phyloP scores from a whole-genome alignment of 176 grass and related monocot genomes.

The Canna indica region DNA sequence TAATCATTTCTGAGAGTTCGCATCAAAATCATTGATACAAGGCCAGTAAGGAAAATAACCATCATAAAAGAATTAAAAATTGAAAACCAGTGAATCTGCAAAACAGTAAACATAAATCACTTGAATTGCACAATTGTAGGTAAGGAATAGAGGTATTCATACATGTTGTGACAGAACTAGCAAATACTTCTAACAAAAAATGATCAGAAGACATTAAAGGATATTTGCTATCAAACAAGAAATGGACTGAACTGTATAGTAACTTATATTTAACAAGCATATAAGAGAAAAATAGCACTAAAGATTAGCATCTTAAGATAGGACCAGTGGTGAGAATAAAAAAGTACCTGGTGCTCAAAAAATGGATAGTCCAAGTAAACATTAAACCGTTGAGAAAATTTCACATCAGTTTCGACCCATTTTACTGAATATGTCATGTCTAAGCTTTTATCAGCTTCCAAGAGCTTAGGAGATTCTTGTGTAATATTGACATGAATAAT shows the following conservation, averaged over 20 bases:
- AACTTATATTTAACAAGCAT: background rate
- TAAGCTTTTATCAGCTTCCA: constrained; percentile 83
- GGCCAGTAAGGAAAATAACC: constrained; percentile 98
- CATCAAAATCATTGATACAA: constrained; percentile 99
- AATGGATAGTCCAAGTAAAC: constrained; percentile 98
- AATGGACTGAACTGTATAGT: background rate
- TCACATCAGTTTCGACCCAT: constrained; percentile 80
- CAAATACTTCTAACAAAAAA: background rate
- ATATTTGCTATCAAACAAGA: background rate
- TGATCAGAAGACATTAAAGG: background rate
- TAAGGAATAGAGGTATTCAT: background rate
- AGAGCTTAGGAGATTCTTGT: constrained; percentile 83
- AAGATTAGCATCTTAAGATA: background rate
- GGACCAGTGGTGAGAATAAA: background rate
- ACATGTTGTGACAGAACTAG: background rate
- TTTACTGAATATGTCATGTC: constrained; percentile 94
- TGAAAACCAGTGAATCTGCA: constrained; percentile 99
- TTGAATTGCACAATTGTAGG: background rate
- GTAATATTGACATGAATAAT: constrained; percentile 99
- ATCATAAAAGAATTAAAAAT: constrained; percentile 99
- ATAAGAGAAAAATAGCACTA: background rate
- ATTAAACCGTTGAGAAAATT: constrained; percentile 83
- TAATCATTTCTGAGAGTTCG: constrained; percentile 99
- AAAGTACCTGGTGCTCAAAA: constrained; percentile 91
- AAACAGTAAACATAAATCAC: constrained; percentile 14